Evolutionary conservation across 2,329 filamentous ascomycete species (phyloP), one percentile per base, ranked within the genome.

Genomic region (Fulvia fulva): DNA sequence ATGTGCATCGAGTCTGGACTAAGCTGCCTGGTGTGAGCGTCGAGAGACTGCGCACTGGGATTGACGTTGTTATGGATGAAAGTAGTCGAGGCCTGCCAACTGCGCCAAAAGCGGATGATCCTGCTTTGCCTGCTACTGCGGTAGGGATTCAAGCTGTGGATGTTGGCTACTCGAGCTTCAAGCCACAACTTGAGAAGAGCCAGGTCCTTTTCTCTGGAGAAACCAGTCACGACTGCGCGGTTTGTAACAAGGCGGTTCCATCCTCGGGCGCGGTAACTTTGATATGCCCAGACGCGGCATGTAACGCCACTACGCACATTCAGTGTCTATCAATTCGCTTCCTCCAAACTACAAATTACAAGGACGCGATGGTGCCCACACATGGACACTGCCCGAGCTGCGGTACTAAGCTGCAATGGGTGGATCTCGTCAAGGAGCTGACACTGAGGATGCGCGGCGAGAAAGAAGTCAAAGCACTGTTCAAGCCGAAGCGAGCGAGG

Each of bases 381-480:
- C 70, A 79, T 32, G 91, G 91, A 2, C 73, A 67, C 1, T 97
- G 93, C 74, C 90, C 90, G 0, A 76, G 76, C 21, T 97, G 93
- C 69, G 74, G 79, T 1, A 77, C 78, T 0, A 73, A 78, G 4
- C 75, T 91, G 1, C 72, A 79, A 52, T 97, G 93, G 93, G 78
- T 80, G 0, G 83, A 88, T 50, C 83, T 97, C 75, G 88, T 95
- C 77, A 92, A 86, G 70, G 92, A 96, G 70, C 74, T 96, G 65
- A 94, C 83, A 52, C 75, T 96, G 51, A 82, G 93, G 30, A 78
- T 84, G 34, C 82, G 90, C 23, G 91, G 88, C 0, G 74, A 81
- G 55, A 87, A 88, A 57, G 87, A 91, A 63, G 76, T 92, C 0
- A 82, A 86, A 43, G 85, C 85, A 64, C 67, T 96, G 25, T 79